phyloP scores from a whole-genome alignment of 2,329 filamentous ascomycete genomes.

The Penicillium sclerotigenum region DNA sequence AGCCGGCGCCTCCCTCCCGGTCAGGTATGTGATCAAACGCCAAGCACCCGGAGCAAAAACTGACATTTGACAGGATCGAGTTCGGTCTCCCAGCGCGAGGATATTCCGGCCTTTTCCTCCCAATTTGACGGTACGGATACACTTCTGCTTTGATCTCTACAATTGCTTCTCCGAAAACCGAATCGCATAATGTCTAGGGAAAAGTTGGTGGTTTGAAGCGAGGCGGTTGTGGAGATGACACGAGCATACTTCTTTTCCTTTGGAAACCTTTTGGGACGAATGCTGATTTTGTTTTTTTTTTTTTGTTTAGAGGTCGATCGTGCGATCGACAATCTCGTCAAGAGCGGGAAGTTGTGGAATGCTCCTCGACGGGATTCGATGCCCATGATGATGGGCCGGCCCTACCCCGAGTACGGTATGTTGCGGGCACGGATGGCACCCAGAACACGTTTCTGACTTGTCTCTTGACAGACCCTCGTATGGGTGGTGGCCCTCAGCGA shows the following conservation, averaged over 20 bases:
- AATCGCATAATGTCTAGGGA: background rate
- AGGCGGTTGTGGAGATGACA: background rate
- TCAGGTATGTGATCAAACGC: conserved; percentile 55
- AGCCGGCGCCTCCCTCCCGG: conserved; percentile 67
- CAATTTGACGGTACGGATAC: conserved; percentile 78
- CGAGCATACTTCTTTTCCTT: background rate
- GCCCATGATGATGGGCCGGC: conserved; percentile 60
- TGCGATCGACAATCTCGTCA: conserved; percentile 90
- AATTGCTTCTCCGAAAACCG: background rate
- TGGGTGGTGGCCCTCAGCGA: conserved; percentile 63
- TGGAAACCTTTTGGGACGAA: background rate
- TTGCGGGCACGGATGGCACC: conserved; percentile 28
- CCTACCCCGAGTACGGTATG: conserved; percentile 61
- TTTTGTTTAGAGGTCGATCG: conserved; percentile 79
- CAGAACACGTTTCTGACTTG: conserved; percentile 25
- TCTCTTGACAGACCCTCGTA: conserved; percentile 62
- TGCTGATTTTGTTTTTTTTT: conserved; percentile 28
- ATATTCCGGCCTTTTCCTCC: conserved; percentile 73
- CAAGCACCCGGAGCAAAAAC: background rate
- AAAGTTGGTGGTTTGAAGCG: background rate
- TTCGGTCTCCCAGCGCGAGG: conserved; percentile 71
- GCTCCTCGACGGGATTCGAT: conserved; percentile 74
- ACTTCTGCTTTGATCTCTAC: background rate
- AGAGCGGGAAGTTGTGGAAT: conserved; percentile 90
- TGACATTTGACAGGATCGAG: conserved; percentile 58